Evolutionary conservation across 2,329 filamentous ascomycete genomes (phyloP).

Genomic region (Bretziella fagacearum): DNA sequence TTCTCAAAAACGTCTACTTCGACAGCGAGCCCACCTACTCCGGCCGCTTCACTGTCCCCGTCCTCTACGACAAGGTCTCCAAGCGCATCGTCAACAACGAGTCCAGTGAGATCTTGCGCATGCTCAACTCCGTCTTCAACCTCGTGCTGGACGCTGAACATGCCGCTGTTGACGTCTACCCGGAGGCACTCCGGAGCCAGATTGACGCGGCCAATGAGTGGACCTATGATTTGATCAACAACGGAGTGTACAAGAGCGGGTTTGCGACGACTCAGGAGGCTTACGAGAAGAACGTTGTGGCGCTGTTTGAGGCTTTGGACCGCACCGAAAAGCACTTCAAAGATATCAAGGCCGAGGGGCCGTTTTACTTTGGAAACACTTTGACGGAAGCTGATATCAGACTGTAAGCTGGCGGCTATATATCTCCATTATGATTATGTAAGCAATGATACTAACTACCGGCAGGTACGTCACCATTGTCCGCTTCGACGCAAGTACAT

Average conservation of each 20-base stretch:
- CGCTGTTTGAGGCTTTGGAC: slow-evolving; percentile 64
- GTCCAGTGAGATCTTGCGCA: slow-evolving; percentile 80
- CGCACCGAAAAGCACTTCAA: slow-evolving; percentile 54
- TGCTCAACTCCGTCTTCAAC: slow-evolving; percentile 68
- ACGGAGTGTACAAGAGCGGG: slow-evolving; percentile 58
- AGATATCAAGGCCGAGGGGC: slow-evolving; percentile 28
- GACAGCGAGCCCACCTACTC: slow-evolving; percentile 51
- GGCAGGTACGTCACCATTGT: slow-evolving; percentile 53
- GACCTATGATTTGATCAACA: slow-evolving; percentile 61
- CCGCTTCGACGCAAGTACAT: slow-evolving; percentile 47
- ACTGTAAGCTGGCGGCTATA: slow-evolving; percentile 37
- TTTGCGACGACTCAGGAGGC: slow-evolving; percentile 73
- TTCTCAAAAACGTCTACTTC: slow-evolving; percentile 70
- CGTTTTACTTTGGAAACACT: slow-evolving; percentile 57
- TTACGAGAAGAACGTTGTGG: slow-evolving; percentile 55
- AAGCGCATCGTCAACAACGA: slow-evolving; percentile 79
- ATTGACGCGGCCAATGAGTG: slow-evolving; percentile 69
- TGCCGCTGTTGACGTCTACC: slow-evolving; percentile 49
- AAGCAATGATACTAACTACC: background rate
- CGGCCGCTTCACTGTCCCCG: slow-evolving; percentile 75
- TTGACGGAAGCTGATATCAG: slow-evolving; percentile 73
- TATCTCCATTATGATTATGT: background rate
- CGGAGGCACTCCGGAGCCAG: slow-evolving; percentile 39
- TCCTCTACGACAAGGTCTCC: slow-evolving; percentile 63
- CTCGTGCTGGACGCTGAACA: slow-evolving; percentile 43